Percentiles rank a stretch among this genome's conserved stretches.
phyloP scores from a whole-genome alignment of 2,329 filamentous ascomycete genomes.

The Colletotrichum sp. region DNA sequence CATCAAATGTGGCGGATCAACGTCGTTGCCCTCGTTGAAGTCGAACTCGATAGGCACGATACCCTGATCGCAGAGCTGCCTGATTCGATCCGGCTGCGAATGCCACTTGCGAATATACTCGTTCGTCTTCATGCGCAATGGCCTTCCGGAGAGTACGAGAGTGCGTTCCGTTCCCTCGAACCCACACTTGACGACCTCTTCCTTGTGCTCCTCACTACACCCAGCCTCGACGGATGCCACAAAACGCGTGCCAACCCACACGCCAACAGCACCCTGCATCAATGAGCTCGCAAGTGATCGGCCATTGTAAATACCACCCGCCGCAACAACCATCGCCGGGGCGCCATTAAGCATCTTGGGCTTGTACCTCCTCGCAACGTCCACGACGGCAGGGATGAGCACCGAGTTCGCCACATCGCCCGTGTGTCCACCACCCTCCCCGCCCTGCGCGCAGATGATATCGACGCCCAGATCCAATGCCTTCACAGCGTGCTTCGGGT shows the following conservation, averaged over 20 bases:
- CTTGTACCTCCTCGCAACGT: constrained; percentile 76
- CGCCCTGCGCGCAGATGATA: constrained; percentile 90
- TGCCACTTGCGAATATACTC: constrained; percentile 88
- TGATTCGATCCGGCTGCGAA: constrained; percentile 74
- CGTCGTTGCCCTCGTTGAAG: constrained; percentile 79
- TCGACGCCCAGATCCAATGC: constrained; percentile 87
- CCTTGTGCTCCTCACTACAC: constrained; percentile 82
- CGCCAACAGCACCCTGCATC: constrained; percentile 87
- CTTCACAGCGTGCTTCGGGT: constrained; percentile 89
- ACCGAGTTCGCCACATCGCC: constrained; percentile 87
- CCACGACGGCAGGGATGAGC: constrained; percentile 84
- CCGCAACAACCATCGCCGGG: constrained; percentile 82
- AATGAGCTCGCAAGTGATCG: constrained; percentile 79
- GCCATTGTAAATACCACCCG: constrained; percentile 86
- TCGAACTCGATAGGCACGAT: constrained; percentile 84
- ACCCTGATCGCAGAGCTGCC: constrained; percentile 75
- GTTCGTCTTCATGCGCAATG: constrained; percentile 81
- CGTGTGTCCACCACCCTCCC: constrained; percentile 93
- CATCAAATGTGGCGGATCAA: constrained; percentile 91
- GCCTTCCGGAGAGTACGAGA: constrained; percentile 81
- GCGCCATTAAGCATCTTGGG: constrained; percentile 73
- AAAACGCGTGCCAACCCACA: constrained; percentile 95
- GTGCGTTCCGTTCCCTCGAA: constrained; percentile 85
- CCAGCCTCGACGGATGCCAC: constrained; percentile 84
- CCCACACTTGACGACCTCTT: constrained; percentile 78